Evolutionary conservation across 129 eudicot genomes (phyloP).

Genomic region (Lactuca saligna): DNA sequence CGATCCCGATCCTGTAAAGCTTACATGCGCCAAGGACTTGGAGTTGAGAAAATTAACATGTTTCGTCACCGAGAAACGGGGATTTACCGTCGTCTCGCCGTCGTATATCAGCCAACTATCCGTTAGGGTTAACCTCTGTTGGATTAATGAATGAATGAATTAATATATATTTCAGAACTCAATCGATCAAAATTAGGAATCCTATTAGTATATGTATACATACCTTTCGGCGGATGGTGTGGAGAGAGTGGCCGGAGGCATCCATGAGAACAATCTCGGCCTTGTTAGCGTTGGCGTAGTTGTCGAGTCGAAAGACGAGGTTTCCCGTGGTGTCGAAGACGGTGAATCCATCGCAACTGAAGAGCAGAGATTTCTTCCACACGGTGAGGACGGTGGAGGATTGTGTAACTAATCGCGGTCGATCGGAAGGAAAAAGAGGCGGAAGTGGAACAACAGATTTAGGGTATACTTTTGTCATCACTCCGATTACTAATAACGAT

Average conservation of each 20-base stretch:
- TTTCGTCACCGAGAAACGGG: conserved; percentile 47
- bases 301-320: conserved; percentile 73
- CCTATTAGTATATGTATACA: background rate
- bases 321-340: conserved; percentile 64
- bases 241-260: conserved; percentile 55
- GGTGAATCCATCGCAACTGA: conserved; percentile 77
- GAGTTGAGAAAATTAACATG: conserved; percentile 37
- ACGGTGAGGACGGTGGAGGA: conserved; percentile 49
- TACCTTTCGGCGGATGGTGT: conserved; percentile 81
- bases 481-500: background rate
- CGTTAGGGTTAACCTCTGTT: conserved; percentile 56
- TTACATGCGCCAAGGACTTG: conserved; percentile 54
- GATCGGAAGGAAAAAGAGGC: background rate
- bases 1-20: conserved; percentile 14
- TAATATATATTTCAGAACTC: background rate
- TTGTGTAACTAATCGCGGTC: background rate
- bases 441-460: conserved; percentile 21
- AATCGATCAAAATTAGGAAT: background rate
- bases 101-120: conserved; percentile 64
- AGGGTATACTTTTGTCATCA: conserved; percentile 53
- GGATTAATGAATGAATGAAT: background rate
- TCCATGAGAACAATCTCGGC: conserved; percentile 66
- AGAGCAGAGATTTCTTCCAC: conserved; percentile 73
- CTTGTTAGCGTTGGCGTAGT: conserved; percentile 45
- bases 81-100: conserved; percentile 51